Evolutionary conservation across 2,329 filamentous ascomycete genomes (phyloP).

Genomic region (Neospermospora avenae): DNA sequence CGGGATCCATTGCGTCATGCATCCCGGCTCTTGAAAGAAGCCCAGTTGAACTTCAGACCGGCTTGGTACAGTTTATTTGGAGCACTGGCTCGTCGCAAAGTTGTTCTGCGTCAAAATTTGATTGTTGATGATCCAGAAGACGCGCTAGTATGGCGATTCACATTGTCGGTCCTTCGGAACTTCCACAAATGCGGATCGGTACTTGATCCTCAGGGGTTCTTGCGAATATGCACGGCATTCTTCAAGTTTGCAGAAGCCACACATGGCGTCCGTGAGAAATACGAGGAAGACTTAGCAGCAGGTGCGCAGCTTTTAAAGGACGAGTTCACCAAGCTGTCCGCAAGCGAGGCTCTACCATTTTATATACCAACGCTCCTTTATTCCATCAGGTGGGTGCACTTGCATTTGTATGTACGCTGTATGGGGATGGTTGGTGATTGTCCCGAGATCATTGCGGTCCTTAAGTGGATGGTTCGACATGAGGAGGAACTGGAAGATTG

Average conservation of each 20-base stretch:
- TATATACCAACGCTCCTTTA: conserved; percentile 38
- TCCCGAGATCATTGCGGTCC: conserved; percentile 52
- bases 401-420: conserved; percentile 61
- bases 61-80: conserved; percentile 44
- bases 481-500: conserved; percentile 36
- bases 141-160: conserved; percentile 28
- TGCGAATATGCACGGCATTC: conserved; percentile 26
- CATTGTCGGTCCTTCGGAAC: conserved; percentile 22
- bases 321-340: conserved; percentile 32
- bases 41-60: conserved; percentile 25
- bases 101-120: conserved; percentile 20
- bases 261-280: background rate
- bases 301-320: conserved; percentile 33
- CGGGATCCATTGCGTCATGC: conserved; percentile 18
- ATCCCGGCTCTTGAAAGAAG: conserved; percentile 23
- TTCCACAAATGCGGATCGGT: conserved; percentile 30
- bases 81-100: conserved; percentile 36
- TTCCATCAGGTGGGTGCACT: conserved; percentile 43
- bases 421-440: conserved; percentile 60
- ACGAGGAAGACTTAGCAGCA: conserved; percentile 5
- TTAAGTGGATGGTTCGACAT: conserved; percentile 56
- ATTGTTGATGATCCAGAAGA: conserved; percentile 24
- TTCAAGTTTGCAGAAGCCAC: conserved; percentile 29
- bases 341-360: conserved; percentile 2
- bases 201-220: conserved; percentile 31